Percentiles rank a stretch among this genome's conserved stretches.
phyloP scores from a whole-genome alignment of 257 asterid species.

The Solanum megistacrolobum region DNA sequence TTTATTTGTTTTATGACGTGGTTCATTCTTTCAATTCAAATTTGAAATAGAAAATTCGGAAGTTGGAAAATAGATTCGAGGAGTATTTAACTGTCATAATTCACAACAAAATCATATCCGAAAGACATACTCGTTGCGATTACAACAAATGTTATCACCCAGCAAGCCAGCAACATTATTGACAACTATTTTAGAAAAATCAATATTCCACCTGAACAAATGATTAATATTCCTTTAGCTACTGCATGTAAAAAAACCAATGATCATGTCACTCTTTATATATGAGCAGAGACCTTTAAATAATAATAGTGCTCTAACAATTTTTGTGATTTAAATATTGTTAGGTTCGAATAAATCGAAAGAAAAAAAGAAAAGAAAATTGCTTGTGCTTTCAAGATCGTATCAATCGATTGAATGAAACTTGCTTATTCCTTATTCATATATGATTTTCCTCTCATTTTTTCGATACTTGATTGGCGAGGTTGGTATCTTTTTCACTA shows the following conservation, averaged over 20 bases:
- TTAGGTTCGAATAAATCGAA: neutral
- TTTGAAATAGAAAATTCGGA: neutral
- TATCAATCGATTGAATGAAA: neutral
- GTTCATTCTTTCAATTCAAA: neutral
- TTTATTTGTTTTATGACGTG: neutral
- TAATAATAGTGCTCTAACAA: neutral
- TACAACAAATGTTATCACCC: constrained; percentile 28
- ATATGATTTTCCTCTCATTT: neutral
- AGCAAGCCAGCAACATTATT: constrained; percentile 37
- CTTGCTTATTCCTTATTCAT: neutral
- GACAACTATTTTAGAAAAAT: constrained; percentile 22
- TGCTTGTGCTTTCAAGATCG: neutral
- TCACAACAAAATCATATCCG: neutral
- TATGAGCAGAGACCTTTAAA: constrained; percentile 10
- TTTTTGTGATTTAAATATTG: neutral
- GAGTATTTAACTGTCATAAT: neutral
- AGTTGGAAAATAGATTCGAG: neutral
- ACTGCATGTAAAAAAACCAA: constrained; percentile 28
- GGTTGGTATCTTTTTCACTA: neutral
- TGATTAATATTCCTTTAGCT: constrained; percentile 22
- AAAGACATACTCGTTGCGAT: constrained; percentile 10
- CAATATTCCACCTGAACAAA: constrained; percentile 30
- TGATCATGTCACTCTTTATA: constrained; percentile 11
- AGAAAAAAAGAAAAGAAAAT: neutral
- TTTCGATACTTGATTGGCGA: neutral